Evolutionary conservation across 192 early-diverging fungal genomes (phyloP), one percentile per base, ranked within the genome.

Genomic region (Mortierella antarctica): DNA sequence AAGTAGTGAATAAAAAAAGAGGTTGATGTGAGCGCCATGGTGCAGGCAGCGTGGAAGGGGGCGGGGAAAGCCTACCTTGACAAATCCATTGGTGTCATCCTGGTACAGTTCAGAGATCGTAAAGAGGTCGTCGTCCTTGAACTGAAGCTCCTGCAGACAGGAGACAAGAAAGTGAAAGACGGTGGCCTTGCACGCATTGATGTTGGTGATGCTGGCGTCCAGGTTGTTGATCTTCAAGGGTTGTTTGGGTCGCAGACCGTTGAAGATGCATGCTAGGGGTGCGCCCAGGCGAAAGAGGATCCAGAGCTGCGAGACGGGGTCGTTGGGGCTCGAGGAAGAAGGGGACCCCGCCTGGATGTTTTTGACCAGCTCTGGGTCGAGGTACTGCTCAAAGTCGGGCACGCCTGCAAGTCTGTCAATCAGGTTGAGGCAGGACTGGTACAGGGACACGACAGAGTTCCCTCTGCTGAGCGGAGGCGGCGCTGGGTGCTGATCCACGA

Each of bases 71-170:
- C 53, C 57, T 84, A 95, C 97, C 90, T 96, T 99, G 57, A 99
- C 93, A 83, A 98, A 96, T 65, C 92, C 94, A 84, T 96, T 97
- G 50, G 96, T 99, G 77, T 99, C 95, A 82, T 98, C 96, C 66
- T 94, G 91, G 82, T 92, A 96, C 44, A 98, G 84, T 58, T 96
- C 95, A 31, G 95, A 89, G 56, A 98, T 91, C 47, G 92, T 91
- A 83, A 97, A 95, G 42, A 94, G 72, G 67, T 93, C 86, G 62
- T 95, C 92, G 45, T 96, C 88, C 44, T 83, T 85, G 13, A 91
- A 86, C 50, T 95, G 72, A 1, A 93, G 84, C 71, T 95, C 89
- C 48, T 90, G 87, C 53, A 92, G 90, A 85, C 96, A 96, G 12
- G 92, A 91, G 62, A 93, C 91, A 40, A 97, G 69, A 84, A 99